Evolutionary conservation across 2,329 filamentous ascomycete species (phyloP), one percentile per base, ranked within the genome.

Genomic region (Fusarium mangiferae): DNA sequence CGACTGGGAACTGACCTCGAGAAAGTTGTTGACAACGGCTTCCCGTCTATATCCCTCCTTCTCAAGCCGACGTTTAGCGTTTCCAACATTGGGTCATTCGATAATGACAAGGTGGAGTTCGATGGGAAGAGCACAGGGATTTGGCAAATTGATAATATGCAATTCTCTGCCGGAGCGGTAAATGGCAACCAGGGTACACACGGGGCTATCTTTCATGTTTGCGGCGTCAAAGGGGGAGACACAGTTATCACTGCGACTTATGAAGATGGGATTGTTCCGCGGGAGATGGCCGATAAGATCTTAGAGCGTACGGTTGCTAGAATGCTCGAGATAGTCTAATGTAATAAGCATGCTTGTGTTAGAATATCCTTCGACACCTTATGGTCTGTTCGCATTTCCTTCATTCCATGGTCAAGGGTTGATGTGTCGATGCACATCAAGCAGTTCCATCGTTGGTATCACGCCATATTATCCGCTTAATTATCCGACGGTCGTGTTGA

Each of bases 61-160:
- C 51, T 74, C 30, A 68, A 69, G 18, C 73, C 70, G 3, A 41
- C 51, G 7, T 38, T 74, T 22, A 59, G 67, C 20, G 51, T 74
- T 18, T 74, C 72, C 0, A 74, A 74, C 18, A 46, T 74, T 1
- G 70, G 70, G 0, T 44, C 35, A 1, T 72, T 74, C 39, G 24
- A 36, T 10, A 41, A 45, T 7, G 22, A 7, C 1, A n/a, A 42
- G 7, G n/a, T 18, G 1, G 28, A 17, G 11, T 12, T 12, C 17
- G n/a, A 5, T 2, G 5, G 10, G 28, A 28, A 59, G 7, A 22
- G 33, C 8, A 33, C 7, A 10, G 38, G 57, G 7, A 49, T 28
- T 15, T 75, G 73, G 72, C 56, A 33, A n/a, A 68, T 75, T 14
- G 68, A 73, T 11, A 72, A 74, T 7, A 66, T 72, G 60, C 44